Evolutionary conservation across 805 yeast species (phyloP), one percentile per base, ranked within the genome.

Genomic region (Sugiyamaella smithiae): DNA sequence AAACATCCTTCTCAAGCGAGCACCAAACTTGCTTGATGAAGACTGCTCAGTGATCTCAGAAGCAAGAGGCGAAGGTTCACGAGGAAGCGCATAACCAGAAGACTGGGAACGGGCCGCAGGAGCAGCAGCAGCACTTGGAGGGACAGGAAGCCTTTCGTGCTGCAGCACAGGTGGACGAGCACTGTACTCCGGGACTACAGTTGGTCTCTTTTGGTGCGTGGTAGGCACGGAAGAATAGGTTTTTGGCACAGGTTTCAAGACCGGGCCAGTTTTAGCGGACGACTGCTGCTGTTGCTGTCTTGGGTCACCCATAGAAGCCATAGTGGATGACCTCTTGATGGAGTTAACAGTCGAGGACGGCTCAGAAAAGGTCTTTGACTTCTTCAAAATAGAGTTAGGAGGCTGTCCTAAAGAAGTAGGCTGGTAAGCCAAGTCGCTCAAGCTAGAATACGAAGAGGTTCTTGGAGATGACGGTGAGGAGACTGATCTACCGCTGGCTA

Each of bases 381-480:
- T 47, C 26, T 47, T 47, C 28, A 47, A 25, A 35, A 47, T 47
- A 20, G 51, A 47, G 33, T 41, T 35, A 8, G 51, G 51, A 7
- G 31, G 28, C 22, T 43, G 44, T 38, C 12, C 2, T 17, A 23
- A 19, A 23, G 32, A 12, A 14, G 32, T 12, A 25, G 33, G 23
- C 33, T 14, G 22, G 33, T 25, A 17, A 17, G 20, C 11, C 22
- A 40, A 19, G 33, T 25, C 33, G 33, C n/a, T 20, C 43, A 26
- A 25, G 23, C 28, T 12, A 16, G 43, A 25, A 16, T n/a, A 40
- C 24, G 46, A 48, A 23, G 49, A 40, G 26, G 47, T 28, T 8
- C 50, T 40, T 14, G 45, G 37, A 35, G 41, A 31, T 6, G 46
- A 46, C 16, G 36, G 48, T 3, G 54, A 40, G 11, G 56, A 48